phyloP scores from a whole-genome alignment of 805 yeast species.

The Sporopachydermia lactativora region DNA sequence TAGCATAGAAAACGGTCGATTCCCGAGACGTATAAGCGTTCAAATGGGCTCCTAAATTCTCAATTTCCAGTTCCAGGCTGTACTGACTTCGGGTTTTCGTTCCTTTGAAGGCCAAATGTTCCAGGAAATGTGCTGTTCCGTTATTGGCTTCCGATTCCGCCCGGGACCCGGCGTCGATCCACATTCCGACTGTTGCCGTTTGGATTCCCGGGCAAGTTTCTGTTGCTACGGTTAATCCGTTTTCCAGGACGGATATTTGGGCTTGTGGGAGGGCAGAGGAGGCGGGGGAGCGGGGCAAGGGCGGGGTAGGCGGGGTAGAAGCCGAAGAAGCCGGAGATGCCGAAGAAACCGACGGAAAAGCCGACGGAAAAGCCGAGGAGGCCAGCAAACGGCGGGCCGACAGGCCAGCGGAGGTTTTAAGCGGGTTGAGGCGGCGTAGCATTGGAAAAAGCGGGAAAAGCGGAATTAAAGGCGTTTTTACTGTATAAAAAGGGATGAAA shows the following conservation, averaged over 20 bases:
- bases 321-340: too few species aligned
- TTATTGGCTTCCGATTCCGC: conserved; percentile 77
- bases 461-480: too few species aligned
- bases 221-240: conserved; percentile 90
- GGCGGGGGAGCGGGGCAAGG: too few species aligned
- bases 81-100: conserved; percentile 70
- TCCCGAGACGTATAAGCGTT: conserved; percentile 94
- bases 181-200: conserved; percentile 96
- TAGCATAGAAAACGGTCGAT: conserved; percentile 93
- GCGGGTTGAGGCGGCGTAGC: too few species aligned
- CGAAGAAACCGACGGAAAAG: too few species aligned
- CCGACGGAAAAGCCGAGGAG: too few species aligned
- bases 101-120: conserved; percentile 86
- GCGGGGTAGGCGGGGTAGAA: too few species aligned
- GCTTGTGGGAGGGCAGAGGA: conserved; percentile 40
- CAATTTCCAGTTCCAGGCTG: conserved; percentile 82
- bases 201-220: conserved; percentile 76
- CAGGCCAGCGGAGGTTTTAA: too few species aligned
- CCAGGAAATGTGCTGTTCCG: conserved; percentile 96
- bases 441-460: too few species aligned
- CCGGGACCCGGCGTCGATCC: conserved; percentile 97
- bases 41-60: conserved; percentile 90
- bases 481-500: too few species aligned
- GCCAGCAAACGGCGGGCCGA: too few species aligned
- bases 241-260: conserved; percentile 61